Evolutionary conservation across 345 rosid species (phyloP).

Genomic region (Ricinus communis): DNA sequence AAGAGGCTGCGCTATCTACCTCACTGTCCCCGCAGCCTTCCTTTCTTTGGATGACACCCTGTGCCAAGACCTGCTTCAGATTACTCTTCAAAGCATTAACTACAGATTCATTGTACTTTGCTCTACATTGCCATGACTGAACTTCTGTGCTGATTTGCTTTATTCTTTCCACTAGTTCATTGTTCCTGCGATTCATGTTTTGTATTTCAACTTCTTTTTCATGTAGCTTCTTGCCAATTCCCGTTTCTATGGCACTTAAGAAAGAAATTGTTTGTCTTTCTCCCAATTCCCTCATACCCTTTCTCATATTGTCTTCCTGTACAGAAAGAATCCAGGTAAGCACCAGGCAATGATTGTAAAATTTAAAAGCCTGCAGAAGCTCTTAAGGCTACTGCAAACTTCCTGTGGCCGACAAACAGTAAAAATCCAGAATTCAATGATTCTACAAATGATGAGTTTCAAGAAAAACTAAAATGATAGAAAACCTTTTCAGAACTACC

Average conservation of each 20-base stretch:
- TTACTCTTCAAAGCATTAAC: constrained; percentile 58
- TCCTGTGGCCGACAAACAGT: background rate
- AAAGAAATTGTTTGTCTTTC: constrained; percentile 56
- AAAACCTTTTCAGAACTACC: background rate
- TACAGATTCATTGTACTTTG: constrained; percentile 67
- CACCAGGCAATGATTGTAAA: background rate
- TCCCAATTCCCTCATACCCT: constrained; percentile 52
- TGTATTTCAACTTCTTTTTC: constrained; percentile 65
- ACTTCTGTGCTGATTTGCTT: constrained; percentile 54
- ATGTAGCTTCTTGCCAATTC: constrained; percentile 51
- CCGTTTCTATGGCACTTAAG: constrained; percentile 54
- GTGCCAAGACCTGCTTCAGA: constrained; percentile 62
- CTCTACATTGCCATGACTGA: constrained; percentile 67
- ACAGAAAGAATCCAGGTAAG: constrained; percentile 4
- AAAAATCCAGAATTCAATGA: background rate
- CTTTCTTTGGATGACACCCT: constrained; percentile 41
- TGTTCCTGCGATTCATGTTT: constrained; percentile 56
- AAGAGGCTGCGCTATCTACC: constrained; percentile 61
- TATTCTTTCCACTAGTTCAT: constrained; percentile 59
- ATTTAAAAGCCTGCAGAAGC: background rate
- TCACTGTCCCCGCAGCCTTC: constrained; percentile 85
- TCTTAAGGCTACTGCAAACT: background rate
- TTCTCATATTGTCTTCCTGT: constrained; percentile 62
- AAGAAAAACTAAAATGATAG: background rate
- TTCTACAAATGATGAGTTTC: background rate